These are phyloP conservation scores for Eucalyptus sp. DNA, from an alignment of 345 rosid genomes.

Conservation along the genomic window DNA sequence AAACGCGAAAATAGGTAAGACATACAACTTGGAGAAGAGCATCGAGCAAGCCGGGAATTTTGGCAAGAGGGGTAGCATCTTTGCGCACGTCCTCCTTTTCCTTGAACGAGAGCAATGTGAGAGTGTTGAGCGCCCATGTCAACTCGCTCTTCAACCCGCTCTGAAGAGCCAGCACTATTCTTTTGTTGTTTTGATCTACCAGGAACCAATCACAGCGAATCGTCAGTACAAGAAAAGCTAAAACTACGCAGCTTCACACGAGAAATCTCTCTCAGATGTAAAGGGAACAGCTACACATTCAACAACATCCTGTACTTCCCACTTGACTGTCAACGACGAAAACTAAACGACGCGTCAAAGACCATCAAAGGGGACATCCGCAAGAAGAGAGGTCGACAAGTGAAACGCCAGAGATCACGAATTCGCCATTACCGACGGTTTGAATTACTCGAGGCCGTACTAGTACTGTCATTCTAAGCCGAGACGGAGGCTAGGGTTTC, in stretches of 20 bases:
- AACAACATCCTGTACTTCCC: background rate
- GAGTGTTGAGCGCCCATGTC: slow-evolving; percentile 89
- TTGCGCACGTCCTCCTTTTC: slow-evolving; percentile 85
- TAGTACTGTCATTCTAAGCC: background rate
- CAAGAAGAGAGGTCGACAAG: background rate
- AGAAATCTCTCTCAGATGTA: background rate
- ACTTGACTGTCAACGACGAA: background rate
- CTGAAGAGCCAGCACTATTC: slow-evolving; percentile 93
- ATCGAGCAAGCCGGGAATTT: slow-evolving; percentile 94
- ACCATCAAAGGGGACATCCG: background rate
- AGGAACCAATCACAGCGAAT: background rate
- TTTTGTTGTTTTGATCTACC: slow-evolving; percentile 78
- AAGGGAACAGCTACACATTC: background rate
- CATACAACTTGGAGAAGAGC: slow-evolving; percentile 89
- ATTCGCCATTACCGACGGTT: background rate
- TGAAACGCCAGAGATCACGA: background rate
- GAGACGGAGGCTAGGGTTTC: background rate
- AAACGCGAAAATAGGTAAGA: background rate
- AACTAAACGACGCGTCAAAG: background rate
- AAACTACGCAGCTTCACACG: background rate
- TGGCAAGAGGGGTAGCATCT: slow-evolving; percentile 71
- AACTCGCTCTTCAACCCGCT: slow-evolving; percentile 95
- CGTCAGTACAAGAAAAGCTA: background rate
- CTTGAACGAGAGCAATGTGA: slow-evolving; percentile 88
- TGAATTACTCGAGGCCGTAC: background rate